Base-by-base conservation (phyloP, 805 yeast species). In the Maudiozyma saulgeensis region DNA sequence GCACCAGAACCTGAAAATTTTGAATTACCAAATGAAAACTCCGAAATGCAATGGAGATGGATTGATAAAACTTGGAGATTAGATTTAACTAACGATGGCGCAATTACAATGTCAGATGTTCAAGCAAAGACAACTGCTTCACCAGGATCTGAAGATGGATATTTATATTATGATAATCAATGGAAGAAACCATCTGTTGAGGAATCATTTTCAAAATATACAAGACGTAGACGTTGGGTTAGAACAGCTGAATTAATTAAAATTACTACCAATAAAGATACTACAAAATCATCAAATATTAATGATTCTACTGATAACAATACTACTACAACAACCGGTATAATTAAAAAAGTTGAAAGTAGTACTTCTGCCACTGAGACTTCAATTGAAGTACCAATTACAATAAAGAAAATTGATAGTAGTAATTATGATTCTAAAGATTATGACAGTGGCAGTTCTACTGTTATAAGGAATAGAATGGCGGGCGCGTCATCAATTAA, bases 151-250 rank as follows among this genome's bases (percentile, higher is more conserved):
- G 91, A 87, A 60, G 96, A 89, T 52, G 99, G 96, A 0, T 91
- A 75, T 68, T 78, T 93, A 45, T 91, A 82, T 66, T 87, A 80
- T 59, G 97, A 91, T 65, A 91, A 89, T 63, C 82, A 93, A 5
- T 91, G 99, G 99, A 87, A 85, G 59, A 82, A 80, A 57, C 96
- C 98, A 13, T 70, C 88, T 1, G 79, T 90, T 0, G 96, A 87
- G 49, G 95, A 89, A 62, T 77, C 93, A 2, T 90, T 81, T 66
- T 81, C 93, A 26, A 88, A 88, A 66, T 91, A 88, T 63, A 91
- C 98, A 8, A 78, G 99, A 65, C 78, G 96, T 62, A 79, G 99
- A 70, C 77, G 97, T 64, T 91, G 99, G 99, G 79, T 91, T 18
- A 78, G 99, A 56, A 87, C 95, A 1, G 99, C 99, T 0, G 96